Base-by-base conservation (phyloP, 2,329 filamentous ascomycete genomes). In the Aspergillus sp. region DNA sequence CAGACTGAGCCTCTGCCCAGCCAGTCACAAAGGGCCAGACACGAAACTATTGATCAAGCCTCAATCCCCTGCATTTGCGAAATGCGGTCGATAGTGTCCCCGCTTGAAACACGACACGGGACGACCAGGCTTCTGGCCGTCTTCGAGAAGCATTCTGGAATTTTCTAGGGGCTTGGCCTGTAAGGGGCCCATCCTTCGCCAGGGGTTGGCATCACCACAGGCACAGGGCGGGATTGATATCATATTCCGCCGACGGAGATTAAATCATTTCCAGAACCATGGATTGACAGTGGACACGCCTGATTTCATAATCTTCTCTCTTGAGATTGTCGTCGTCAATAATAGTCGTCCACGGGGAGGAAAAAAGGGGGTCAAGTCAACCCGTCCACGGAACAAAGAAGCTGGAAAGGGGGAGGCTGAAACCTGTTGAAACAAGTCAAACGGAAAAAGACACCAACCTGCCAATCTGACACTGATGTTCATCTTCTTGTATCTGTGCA, bases 91-190 rank as follows among this genome's bases (percentile, higher is more conserved):
- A 30, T 33, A 42, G 42, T 41, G 42, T 17, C 17, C 41, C 40
- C 42, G 19, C 30, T 27, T 19, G 39, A 27, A 3, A 13, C n/a
- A 46, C 19, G 51, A 27, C 37, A 15, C 27, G n/a, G 40, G 46
- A 51, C n/a, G 41, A 15, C 17, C n/a, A 15, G 34, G 4, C 55
- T 72, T 72, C 69, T 45, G 64, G 62, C 70, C 68, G 50, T 30
- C 44, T 73, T 73, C 71, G 66, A 54, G 68, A 72, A 70, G 54
- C 45, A 46, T 71, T 72, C 70, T 72, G 68, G 70, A 41, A 20
- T 41, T 39, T 51, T 53, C 51, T 46, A 46, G 41, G 11, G 11
- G 20, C 51, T 53, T 53, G 51, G 51, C 33, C 30, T 46, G 51
- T 24, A 46, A 46, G 51, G 41, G 50, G 41, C 17, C 30, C 34